A percentile compares a stretch with the other conserved stretches of the same genome.
phyloP scores from a whole-genome alignment of 306 rosid species.

The Arachis hypogaea region DNA sequence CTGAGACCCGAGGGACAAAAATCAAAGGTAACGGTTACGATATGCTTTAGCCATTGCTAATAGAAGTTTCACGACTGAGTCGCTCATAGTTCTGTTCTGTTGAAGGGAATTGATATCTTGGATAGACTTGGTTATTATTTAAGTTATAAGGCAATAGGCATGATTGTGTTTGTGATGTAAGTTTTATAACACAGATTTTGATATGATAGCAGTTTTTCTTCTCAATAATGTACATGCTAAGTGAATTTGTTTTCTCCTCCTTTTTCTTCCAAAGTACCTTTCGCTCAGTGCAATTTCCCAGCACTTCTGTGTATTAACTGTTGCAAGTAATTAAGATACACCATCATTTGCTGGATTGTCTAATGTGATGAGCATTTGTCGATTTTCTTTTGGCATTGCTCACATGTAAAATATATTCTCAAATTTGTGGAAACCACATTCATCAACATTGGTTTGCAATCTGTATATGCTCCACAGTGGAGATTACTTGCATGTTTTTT shows the following conservation, averaged over 20 bases:
- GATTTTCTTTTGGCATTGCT: background rate
- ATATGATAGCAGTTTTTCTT: background rate
- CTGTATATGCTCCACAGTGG: too few relatives aligned
- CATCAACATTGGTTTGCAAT: background rate
- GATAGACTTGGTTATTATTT: background rate
- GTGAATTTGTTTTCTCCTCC: background rate
- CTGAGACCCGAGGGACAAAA: conserved; percentile 21
- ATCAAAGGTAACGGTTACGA: background rate
- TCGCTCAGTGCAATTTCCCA: background rate
- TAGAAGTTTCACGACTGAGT: background rate
- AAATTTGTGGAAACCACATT: background rate
- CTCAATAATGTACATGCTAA: background rate
- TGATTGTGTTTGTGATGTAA: conserved; percentile 10
- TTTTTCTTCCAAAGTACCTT: background rate
- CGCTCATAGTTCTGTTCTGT: background rate
- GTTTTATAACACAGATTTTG: background rate
- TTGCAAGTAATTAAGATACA: background rate
- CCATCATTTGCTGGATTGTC: background rate
- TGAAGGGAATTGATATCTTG: conserved; percentile 19
- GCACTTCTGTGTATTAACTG: background rate
- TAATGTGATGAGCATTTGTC: background rate
- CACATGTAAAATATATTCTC: background rate
- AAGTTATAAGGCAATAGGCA: background rate
- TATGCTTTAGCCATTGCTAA: conserved; percentile 6
- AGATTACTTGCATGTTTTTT: too few relatives aligned